Percentiles rank a stretch among this genome's conserved stretches.
These are phyloP conservation scores for Aureobasidium namibiae DNA, from an alignment of 2,329 filamentous ascomycete species.

Conservation along the genomic window DNA sequence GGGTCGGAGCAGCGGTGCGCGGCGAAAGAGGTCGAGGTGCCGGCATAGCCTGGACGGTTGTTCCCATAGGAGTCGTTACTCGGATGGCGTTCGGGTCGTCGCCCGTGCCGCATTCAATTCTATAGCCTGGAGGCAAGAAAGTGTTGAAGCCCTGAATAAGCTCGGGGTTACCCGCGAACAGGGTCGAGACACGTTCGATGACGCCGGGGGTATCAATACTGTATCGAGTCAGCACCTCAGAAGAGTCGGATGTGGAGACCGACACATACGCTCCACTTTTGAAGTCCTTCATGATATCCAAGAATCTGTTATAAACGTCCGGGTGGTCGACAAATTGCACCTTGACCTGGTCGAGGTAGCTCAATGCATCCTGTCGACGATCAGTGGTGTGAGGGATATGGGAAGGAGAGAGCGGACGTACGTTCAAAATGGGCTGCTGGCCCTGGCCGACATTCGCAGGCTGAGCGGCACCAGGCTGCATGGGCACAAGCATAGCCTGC, in stretches of 20 bases:
- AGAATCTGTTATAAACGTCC: constrained; percentile 91
- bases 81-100: constrained; percentile 94
- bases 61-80: constrained; percentile 96
- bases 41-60: constrained; percentile 81
- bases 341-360: constrained; percentile 96
- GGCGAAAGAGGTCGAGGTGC: constrained; percentile 38
- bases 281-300: constrained; percentile 99
- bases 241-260: constrained; percentile 9
- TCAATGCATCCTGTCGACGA: constrained; percentile 62
- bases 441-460: constrained; percentile 55
- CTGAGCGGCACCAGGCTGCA: constrained; percentile 28
- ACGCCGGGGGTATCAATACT: constrained; percentile 94
- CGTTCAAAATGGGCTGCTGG: constrained; percentile 76
- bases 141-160: constrained; percentile 90
- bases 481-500: constrained; percentile 39
- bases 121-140: constrained; percentile 85
- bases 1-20: constrained; percentile 28
- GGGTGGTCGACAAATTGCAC: constrained; percentile 95
- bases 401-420: constrained; percentile 30
- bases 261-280: constrained; percentile 82
- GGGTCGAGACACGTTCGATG: constrained; percentile 88
- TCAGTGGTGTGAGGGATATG: background rate
- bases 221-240: constrained; percentile 11
- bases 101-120: constrained; percentile 89
- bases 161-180: constrained; percentile 89